A percentile compares a stretch with the other conserved stretches of the same genome.
Conservation (phyloP, 2,329 filamentous ascomycete species). For the Scedosporium dehoogii region DNA sequence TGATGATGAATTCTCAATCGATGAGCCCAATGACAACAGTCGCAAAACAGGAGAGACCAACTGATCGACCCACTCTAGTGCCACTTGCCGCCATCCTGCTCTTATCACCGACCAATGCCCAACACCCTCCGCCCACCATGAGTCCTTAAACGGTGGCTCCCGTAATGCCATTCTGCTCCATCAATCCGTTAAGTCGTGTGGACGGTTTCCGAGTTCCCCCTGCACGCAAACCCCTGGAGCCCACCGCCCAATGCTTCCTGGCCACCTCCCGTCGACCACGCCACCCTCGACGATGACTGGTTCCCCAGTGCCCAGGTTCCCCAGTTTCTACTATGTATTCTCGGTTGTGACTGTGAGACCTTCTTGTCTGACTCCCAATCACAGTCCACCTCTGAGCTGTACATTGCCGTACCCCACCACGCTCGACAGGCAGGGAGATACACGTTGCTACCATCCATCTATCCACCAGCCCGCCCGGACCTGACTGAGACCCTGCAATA, state of each 20-base stretch:
- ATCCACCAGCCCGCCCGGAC: not conserved
- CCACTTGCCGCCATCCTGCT: conserved; percentile 3
- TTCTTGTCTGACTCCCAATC: not conserved
- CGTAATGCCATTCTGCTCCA: not conserved
- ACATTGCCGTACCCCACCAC: not conserved
- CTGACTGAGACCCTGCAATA: not conserved
- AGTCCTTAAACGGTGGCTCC: not conserved
- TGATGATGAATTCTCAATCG: not conserved
- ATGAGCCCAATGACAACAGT: conserved; percentile 1
- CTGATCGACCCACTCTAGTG: conserved; percentile 5
- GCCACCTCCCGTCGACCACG: not conserved
- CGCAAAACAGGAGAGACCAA: conserved; percentile 4
- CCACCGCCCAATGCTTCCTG: not conserved
- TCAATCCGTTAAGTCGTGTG: not conserved
- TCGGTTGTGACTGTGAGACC: not conserved
- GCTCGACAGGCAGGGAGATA: not conserved
- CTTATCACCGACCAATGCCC: conserved; percentile 2
- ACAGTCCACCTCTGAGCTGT: not conserved
- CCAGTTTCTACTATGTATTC: conserved; percentile 6
- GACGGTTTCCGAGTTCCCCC: not conserved
- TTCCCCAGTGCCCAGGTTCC: conserved; percentile 2
- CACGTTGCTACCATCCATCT: not conserved
- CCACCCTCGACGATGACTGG: not conserved
- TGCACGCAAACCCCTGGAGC: not conserved
- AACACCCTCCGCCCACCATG: not conserved